Conservation (phyloP, 139 green algal genomes). For the Volvox reticuliferus region DNA sequence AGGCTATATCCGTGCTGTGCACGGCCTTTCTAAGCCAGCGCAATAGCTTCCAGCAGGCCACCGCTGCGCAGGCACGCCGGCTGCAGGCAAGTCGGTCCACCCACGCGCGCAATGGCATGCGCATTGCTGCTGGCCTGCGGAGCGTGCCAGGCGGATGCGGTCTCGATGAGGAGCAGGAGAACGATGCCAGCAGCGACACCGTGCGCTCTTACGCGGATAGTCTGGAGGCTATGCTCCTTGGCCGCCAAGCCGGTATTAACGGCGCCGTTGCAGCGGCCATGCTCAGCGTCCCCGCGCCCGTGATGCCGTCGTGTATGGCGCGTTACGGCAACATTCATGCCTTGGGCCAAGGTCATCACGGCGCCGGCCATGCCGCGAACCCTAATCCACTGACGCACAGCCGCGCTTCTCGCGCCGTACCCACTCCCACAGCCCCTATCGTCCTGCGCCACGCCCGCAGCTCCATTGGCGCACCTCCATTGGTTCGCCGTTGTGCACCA, state of each 20-base stretch:
- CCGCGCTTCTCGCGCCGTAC: not conserved
- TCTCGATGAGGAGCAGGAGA: not conserved
- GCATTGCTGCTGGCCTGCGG: not conserved
- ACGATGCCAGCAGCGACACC: constrained; percentile 37
- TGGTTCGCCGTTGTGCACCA: not conserved
- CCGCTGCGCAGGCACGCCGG: not conserved
- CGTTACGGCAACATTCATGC: not conserved
- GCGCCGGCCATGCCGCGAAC: too few species aligned
- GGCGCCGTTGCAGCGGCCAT: too few species aligned
- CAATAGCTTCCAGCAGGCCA: not conserved
- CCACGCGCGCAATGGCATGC: not conserved
- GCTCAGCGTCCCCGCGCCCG: not conserved
- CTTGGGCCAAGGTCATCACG: too few species aligned
- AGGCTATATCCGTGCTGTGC: constrained; percentile 1
- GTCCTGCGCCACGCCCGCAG: constrained; percentile 21
- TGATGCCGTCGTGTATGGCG: not conserved
- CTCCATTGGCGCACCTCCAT: not conserved
- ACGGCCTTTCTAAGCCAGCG: constrained; percentile 4
- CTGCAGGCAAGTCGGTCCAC: not conserved
- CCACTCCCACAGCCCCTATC: not conserved
- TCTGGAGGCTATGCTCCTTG: constrained; percentile 28
- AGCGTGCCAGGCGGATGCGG: not conserved
- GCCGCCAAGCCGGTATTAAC: not conserved
- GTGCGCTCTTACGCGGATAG: constrained; percentile 31
- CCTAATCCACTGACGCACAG: not conserved